A percentile compares a stretch with the other conserved stretches of the same genome.
Conservation (phyloP, 352 stramenopile genomes). For the Globisporangium splendens region DNA sequence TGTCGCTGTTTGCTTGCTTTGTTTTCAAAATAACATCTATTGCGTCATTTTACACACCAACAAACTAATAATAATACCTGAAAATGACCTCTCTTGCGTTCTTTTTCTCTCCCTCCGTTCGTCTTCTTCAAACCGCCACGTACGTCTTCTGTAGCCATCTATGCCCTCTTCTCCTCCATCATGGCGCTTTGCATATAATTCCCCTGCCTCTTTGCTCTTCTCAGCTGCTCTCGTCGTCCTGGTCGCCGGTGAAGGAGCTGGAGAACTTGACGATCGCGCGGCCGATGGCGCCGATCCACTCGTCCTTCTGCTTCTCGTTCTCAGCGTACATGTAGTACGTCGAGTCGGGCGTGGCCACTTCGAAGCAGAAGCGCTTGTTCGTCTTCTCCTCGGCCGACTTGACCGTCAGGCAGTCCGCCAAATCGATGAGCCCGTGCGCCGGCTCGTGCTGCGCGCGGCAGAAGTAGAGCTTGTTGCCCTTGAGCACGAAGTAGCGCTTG, state of each 20-base stretch:
- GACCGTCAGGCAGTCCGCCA: constrained; percentile 88
- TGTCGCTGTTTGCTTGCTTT: neutral
- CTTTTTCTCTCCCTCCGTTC: neutral
- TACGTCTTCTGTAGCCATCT: neutral
- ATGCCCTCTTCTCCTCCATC: neutral
- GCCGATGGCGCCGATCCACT: constrained; percentile 94
- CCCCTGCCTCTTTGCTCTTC: neutral
- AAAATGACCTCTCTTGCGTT: neutral
- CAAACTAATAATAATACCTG: neutral
- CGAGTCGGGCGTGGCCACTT: constrained; percentile 85
- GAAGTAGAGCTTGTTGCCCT: constrained; percentile 92
- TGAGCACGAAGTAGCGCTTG: constrained; percentile 89
- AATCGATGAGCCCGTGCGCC: constrained; percentile 87
- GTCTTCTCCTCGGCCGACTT: constrained; percentile 91
- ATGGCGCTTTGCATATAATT: neutral
- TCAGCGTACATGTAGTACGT: constrained; percentile 92
- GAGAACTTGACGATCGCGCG: constrained; percentile 97
- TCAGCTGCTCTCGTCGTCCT: constrained; percentile 57
- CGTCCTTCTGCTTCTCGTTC: constrained; percentile 90
- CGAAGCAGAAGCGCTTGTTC: constrained; percentile 90
- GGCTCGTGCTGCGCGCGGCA: constrained; percentile 65
- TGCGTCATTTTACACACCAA: neutral
- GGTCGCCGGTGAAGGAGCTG: constrained; percentile 93
- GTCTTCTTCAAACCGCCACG: too few relatives aligned
- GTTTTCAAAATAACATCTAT: constrained; percentile 9